These are phyloP conservation scores for Fusarium humuli DNA, from an alignment of 2,329 filamentous ascomycete species.

Conservation along the genomic window DNA sequence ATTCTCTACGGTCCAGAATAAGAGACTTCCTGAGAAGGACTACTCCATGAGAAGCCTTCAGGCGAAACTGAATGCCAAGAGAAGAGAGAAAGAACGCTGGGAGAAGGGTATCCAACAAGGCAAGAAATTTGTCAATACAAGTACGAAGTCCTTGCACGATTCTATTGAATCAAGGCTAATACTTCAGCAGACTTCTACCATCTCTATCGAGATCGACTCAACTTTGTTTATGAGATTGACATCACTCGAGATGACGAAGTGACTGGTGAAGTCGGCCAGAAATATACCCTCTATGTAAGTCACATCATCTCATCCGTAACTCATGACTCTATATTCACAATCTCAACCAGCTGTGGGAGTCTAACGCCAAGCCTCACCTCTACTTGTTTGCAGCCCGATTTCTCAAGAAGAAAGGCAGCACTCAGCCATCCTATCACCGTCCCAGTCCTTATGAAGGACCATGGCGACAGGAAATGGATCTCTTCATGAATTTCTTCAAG, in stretches of 20 bases:
- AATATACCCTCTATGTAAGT: constrained; percentile 70
- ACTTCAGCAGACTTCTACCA: constrained; percentile 66
- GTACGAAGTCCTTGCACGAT: constrained; percentile 48
- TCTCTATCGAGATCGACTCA: constrained; percentile 71
- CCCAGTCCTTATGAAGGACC: constrained; percentile 54
- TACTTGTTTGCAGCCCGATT: constrained; percentile 71
- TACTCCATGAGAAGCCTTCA: constrained; percentile 58
- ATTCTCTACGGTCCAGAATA: constrained; percentile 54
- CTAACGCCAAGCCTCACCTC: constrained; percentile 65
- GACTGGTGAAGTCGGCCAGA: constrained; percentile 64
- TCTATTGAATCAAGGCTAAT: background rate
- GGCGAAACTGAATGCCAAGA: constrained; percentile 47
- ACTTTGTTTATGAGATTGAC: constrained; percentile 72
- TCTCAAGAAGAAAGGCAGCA: constrained; percentile 56
- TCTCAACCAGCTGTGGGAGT: constrained; percentile 72
- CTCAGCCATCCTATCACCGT: constrained; percentile 52
- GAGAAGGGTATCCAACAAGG: constrained; percentile 55
- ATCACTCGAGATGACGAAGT: constrained; percentile 65
- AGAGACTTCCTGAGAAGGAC: constrained; percentile 47
- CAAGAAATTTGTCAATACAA: constrained; percentile 61
- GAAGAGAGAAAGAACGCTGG: constrained; percentile 50
- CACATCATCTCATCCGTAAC: background rate
- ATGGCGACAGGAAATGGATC: constrained; percentile 58
- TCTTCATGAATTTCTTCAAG: constrained; percentile 69
- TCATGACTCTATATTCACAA: background rate